Evolutionary conservation across 148 eudicot genomes (phyloP).

Genomic region (Rhododendron ovatum): DNA sequence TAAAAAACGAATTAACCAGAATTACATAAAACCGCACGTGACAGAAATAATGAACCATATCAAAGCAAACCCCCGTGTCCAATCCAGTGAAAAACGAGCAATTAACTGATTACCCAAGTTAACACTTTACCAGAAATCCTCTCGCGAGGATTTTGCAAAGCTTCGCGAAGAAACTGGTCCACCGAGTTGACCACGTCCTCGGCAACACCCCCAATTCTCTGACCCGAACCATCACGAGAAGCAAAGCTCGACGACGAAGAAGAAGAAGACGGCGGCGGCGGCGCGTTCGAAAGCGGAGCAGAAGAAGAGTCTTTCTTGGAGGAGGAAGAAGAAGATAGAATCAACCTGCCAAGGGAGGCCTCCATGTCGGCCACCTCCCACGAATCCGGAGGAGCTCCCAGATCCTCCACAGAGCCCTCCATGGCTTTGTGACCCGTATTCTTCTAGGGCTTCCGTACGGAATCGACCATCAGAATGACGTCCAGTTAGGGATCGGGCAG

Average conservation of each 20-base stretch:
- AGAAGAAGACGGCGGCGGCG: conserved; percentile 19
- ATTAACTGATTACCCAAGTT: background rate
- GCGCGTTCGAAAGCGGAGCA: conserved; percentile 5
- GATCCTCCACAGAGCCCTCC: conserved; percentile 37
- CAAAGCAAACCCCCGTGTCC: background rate
- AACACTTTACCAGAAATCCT: conserved; percentile 61
- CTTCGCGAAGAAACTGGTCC: conserved; percentile 95
- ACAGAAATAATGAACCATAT: background rate
- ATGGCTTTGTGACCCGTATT: background rate
- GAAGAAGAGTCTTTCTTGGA: conserved; percentile 28
- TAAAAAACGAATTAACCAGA: background rate
- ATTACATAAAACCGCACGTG: background rate
- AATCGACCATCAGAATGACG: conserved; percentile 21
- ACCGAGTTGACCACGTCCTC: conserved; percentile 69
- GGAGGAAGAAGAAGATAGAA: conserved; percentile 33
- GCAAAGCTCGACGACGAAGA: conserved; percentile 6
- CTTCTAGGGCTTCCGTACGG: conserved; percentile 5
- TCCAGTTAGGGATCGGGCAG: conserved; percentile 3
- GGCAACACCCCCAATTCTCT: conserved; percentile 16
- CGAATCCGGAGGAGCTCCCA: conserved; percentile 59
- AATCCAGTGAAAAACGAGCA: background rate
- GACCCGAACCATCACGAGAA: conserved; percentile 22
- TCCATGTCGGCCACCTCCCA: conserved; percentile 98
- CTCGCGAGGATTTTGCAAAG: conserved; percentile 92
- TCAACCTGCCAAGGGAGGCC: conserved; percentile 62